Percentiles rank a stretch among this genome's conserved stretches.
Evolutionary conservation across 108 stramenopile genomes (phyloP).

Genomic region (Pseudonitzschia multistriata): DNA sequence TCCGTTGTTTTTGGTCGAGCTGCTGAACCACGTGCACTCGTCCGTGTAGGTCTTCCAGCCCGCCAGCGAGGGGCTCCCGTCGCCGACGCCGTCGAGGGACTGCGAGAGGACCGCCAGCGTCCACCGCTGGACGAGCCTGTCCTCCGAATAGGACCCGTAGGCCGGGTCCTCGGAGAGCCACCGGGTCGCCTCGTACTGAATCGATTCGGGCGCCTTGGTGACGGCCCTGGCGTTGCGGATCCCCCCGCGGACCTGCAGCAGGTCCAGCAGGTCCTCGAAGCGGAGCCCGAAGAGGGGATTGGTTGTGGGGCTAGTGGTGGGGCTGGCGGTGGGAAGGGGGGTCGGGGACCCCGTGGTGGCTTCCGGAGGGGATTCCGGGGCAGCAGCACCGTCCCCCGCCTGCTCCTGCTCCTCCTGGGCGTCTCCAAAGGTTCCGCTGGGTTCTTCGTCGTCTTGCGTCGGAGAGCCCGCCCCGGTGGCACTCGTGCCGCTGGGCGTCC

Average conservation of each 20-base stretch:
- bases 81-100: neutral
- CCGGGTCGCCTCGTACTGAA: conserved; percentile 17
- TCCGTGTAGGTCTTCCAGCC: conserved; percentile 31
- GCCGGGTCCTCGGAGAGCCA: conserved; percentile 29
- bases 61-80: conserved; percentile 2
- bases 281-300: no score
- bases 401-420: no score
- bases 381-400: no score
- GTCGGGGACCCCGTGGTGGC: neutral
- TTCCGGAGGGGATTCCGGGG: no score
- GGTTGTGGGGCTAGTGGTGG: neutral
- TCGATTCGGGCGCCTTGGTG: neutral
- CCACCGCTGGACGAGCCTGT: conserved; percentile 34
- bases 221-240: neutral
- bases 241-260: neutral
- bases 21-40: conserved; percentile 35
- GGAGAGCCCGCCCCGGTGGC: neutral
- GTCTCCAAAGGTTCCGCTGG: neutral
- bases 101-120: conserved; percentile 21
- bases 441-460: neutral
- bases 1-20: neutral
- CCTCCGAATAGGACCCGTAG: conserved; percentile 23
- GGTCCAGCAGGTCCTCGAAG: neutral
- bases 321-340: neutral
- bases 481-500: neutral